Base-by-base conservation (phyloP, 2,329 filamentous ascomycete species). In the Calonectria ilicicola region DNA sequence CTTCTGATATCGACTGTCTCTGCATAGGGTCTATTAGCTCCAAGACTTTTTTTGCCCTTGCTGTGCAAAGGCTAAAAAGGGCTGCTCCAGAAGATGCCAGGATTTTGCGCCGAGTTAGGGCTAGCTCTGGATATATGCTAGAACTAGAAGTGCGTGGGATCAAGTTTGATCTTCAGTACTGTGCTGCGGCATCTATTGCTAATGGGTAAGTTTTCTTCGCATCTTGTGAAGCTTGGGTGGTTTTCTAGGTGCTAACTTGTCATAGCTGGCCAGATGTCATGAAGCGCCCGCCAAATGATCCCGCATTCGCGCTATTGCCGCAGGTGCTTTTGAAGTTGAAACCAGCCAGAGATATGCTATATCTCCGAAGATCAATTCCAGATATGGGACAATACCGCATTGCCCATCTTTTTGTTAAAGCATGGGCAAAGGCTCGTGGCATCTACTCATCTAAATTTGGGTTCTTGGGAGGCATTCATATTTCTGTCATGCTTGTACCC, bases 91-190 rank as follows among this genome's bases (percentile, higher is more conserved):
- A 82, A 23, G 87, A 84, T 0, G 81, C 93, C 44, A 85, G 80
- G 26, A 84, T 93, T 14, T 77, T 93, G 19, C 87, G 91, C 49
- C 89, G 88, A 64, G 89, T 93, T 10, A 88, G 89, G 58, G 88
- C 91, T 2, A 86, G 87, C 62, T 88, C 89, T 0, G 91, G 91
- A 10, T 91, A 88, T 1, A 93, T 93, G 90, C 84, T 94, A 6
- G 91, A 93, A 76, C 82, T 94, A 5, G 87, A 89, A 49, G 84
- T 93, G n/a, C 80, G 83, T 5, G 88, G 86, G 12, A 84, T 93
- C 76, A 90, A 86, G 73, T 86, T 93, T 77, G 91, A 93, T 78
- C 82, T 94, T 62, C 92, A 93, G 72, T 94, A 94, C 79, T 93
- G 91, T 74, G 87, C 90, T 7, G 90, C 92, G 2, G 83, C 86